Evolutionary conservation across 2,329 filamentous ascomycete species (phyloP).

Genomic region (Talaromyces rugulosus): DNA sequence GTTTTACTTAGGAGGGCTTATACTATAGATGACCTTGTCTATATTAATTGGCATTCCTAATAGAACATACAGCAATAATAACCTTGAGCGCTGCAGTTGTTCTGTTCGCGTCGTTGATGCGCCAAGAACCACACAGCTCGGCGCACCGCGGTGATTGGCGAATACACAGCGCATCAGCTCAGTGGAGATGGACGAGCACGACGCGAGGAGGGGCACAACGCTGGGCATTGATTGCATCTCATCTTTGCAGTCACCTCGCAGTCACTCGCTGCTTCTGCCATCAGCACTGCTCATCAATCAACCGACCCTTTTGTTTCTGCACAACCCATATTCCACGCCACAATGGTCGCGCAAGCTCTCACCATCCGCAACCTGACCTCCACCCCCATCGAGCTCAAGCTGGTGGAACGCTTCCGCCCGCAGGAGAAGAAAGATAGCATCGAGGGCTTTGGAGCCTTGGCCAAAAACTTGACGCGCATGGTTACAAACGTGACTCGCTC

Average conservation of each 20-base stretch:
- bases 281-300: background rate
- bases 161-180: background rate
- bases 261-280: background rate
- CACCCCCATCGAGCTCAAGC: slow-evolving; percentile 66
- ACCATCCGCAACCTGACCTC: slow-evolving; percentile 79
- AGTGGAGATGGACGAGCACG: background rate
- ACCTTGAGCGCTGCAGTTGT: background rate
- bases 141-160: background rate
- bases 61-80: background rate
- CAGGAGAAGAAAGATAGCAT: slow-evolving; percentile 31
- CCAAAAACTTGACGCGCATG: slow-evolving; percentile 44
- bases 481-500: slow-evolving; percentile 42
- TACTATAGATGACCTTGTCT: no score
- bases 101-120: background rate
- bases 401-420: slow-evolving; percentile 68
- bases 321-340: background rate
- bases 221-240: background rate
- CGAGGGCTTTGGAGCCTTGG: slow-evolving; percentile 37
- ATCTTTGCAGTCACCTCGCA: background rate
- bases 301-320: background rate
- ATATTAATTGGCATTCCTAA: no score
- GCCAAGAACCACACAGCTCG: background rate
- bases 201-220: background rate
- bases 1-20: no score
- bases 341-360: slow-evolving; percentile 46